Percentiles rank a stretch among this genome's conserved stretches.
Conservation (phyloP, 306 rosid genomes). For the Prosopis cineraria region DNA sequence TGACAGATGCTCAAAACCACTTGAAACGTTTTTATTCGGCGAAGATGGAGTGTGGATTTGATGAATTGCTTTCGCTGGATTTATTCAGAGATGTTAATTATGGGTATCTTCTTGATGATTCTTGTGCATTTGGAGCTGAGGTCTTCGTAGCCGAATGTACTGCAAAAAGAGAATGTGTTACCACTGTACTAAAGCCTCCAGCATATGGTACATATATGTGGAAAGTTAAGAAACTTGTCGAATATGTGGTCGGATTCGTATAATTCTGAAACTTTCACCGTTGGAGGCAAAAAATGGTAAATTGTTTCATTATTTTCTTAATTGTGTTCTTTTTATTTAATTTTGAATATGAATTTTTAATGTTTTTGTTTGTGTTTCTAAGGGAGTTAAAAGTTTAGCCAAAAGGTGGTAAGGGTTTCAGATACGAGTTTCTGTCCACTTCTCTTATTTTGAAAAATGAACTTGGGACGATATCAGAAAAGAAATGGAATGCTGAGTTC, state of each 20-base stretch:
- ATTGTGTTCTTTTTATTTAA: too few relatives aligned
- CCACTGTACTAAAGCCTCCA: not conserved
- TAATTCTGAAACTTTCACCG: not conserved
- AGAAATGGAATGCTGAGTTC: not conserved
- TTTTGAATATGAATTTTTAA: too few relatives aligned
- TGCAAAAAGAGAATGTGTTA: not conserved
- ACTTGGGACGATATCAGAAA: not conserved
- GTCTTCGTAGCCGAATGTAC: not conserved
- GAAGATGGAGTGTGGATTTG: not conserved
- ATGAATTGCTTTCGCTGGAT: not conserved
- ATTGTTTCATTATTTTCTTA: not conserved
- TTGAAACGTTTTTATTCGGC: not conserved
- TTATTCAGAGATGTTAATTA: not conserved
- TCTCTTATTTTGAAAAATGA: not conserved
- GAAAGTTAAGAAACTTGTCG: too few relatives aligned
- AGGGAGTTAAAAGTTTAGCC: not conserved
- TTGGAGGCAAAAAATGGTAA: not conserved
- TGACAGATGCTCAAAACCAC: not conserved
- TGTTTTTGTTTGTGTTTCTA: too few relatives aligned
- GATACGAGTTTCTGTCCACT: not conserved
- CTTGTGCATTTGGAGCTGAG: not conserved
- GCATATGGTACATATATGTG: not conserved
- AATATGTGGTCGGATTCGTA: not conserved
- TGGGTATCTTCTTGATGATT: not conserved
- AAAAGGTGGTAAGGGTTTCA: not conserved